Base-by-base conservation (phyloP, 495 filamentous ascomycete species). In the Chaetomium cochliodes region DNA sequence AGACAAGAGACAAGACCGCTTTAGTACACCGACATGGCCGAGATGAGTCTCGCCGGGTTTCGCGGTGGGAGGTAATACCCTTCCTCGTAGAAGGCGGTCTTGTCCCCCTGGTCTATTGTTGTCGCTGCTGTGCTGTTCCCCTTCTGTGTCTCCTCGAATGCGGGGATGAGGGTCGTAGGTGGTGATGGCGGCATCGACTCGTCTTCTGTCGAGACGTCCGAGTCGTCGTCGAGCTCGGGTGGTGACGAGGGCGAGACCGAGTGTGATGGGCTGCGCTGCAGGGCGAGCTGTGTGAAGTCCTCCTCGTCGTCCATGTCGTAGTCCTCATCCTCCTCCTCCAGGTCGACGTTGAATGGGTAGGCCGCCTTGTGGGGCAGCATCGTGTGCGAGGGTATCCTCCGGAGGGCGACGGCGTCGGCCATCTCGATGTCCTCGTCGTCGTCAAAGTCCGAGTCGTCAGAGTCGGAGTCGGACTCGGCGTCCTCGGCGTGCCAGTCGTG, bases 121-220 rank as follows among this genome's bases (percentile, higher is more conserved):
- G 66, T 52, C 64, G 65, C 65, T 54, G 63, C 6, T 28, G 62
- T 54, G 56, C 26, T 49, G 66, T 67, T 67, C 54, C 65, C 64
- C 59, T 75, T 76, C 52, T 74, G 58, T 41, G 56, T 71, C 75
- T 86, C 84, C 46, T 87, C 81, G 73, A 93, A 91, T 44, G 86
- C 79, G 66, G 89, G 84, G 59, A 92, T 79, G 41, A 78, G 65
- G 62, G 88, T 76, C 2, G 85, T 81, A 5, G 88, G 89, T 54
- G 93, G 93, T 60, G 93, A 96, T n/a, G 90, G 87, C 39, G 93
- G 92, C 82, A 91, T 90, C 33, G 86, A 81, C 69, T 87, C 85
- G 73, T 87, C 85, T 65, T 87, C 84, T 56, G 82, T 82, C 0
- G 88, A 90, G 67, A 90, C 88, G 46, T 84, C 86, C 63, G 85